Evolutionary conservation across 495 filamentous ascomycete genomes (phyloP).

Genomic region (Chaetomium cochliodes): DNA sequence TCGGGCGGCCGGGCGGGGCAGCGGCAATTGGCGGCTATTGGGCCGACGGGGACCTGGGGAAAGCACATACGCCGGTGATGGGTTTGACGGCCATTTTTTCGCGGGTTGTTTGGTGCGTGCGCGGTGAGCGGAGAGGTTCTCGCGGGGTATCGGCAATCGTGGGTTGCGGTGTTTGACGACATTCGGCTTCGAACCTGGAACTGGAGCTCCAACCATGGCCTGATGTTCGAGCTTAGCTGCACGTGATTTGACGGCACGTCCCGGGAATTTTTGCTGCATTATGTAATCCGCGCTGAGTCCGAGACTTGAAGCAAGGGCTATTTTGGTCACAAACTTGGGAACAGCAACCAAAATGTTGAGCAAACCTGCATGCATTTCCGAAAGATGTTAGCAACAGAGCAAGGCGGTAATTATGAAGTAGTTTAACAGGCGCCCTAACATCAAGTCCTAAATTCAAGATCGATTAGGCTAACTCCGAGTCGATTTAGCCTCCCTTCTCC

Average conservation of each 20-base stretch:
- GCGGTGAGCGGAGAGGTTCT: constrained; percentile 27
- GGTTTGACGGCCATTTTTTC: constrained; percentile 31
- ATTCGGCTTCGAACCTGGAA: constrained; percentile 11
- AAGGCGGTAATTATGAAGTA: too few species aligned
- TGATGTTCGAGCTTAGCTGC: constrained; percentile 31
- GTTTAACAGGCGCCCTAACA: too few species aligned
- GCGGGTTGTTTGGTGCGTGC: neutral
- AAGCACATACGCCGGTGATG: constrained; percentile 44
- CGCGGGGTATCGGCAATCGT: constrained; percentile 16
- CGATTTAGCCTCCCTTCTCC: too few species aligned
- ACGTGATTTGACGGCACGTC: constrained; percentile 23
- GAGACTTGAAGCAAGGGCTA: too few species aligned
- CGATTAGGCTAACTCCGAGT: too few species aligned
- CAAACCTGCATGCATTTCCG: too few species aligned
- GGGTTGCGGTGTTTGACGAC: constrained; percentile 35
- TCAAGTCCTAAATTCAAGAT: too few species aligned
- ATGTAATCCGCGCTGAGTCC: constrained; percentile 2
- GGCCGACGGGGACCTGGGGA: neutral
- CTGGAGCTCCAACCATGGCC: constrained; percentile 31
- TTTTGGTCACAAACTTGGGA: too few species aligned
- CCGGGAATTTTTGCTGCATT: neutral
- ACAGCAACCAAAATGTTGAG: too few species aligned
- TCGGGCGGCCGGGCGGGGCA: neutral
- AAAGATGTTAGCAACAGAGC: too few species aligned
- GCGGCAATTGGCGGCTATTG: constrained; percentile 23